phyloP scores from a whole-genome alignment of 2,329 filamentous ascomycete genomes.

The Rutstroemia sp. region DNA sequence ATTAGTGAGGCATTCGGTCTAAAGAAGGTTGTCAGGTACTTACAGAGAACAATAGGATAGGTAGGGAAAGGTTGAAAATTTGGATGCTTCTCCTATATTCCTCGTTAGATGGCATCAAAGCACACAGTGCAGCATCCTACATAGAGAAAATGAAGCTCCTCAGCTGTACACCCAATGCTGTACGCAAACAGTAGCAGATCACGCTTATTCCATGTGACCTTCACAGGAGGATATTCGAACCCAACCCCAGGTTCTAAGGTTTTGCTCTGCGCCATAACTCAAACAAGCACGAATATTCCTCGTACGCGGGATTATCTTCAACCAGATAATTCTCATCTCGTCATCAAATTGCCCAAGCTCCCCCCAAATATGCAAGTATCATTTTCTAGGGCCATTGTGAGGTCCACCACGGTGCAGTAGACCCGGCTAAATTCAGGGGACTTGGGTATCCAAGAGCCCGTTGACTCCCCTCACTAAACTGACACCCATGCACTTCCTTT shows the following conservation, averaged over 20 bases:
- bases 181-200: background rate
- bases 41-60: background rate
- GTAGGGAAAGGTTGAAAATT: background rate
- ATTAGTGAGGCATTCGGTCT: too few relatives aligned
- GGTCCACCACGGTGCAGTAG: background rate
- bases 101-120: too few relatives aligned
- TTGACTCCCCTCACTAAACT: conserved; percentile 5
- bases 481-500: background rate
- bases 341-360: background rate
- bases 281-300: background rate
- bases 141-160: background rate
- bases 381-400: background rate
- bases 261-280: background rate
- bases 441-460: background rate
- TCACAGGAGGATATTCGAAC: background rate
- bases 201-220: background rate
- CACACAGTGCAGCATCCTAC: background rate
- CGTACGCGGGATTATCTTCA: background rate
- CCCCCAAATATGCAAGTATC: background rate
- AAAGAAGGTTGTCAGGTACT: background rate
- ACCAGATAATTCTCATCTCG: background rate
- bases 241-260: background rate
- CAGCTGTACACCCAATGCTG: background rate
- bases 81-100: background rate
- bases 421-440: background rate